A percentile compares a stretch with the other conserved stretches of the same genome.
Conservation (phyloP, 1,284 basidiomycete genomes). For the Cryptococcus neoformans region DNA sequence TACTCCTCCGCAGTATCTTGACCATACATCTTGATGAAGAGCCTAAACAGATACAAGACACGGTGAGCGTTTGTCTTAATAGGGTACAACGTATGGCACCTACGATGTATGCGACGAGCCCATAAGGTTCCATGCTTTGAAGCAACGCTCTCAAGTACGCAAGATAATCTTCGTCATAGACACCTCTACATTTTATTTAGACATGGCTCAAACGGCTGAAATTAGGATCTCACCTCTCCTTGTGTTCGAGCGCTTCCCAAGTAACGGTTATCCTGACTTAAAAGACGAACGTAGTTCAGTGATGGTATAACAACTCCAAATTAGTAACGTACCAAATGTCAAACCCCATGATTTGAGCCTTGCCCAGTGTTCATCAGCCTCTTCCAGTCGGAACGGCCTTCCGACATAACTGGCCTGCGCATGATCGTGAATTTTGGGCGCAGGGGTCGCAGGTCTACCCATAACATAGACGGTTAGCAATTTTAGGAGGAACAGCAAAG, state of each 20-base stretch:
- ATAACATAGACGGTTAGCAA: background rate
- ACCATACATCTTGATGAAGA: constrained; percentile 93
- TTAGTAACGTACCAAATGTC: constrained; percentile 63
- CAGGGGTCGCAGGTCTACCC: constrained; percentile 7
- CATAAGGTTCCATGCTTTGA: constrained; percentile 71
- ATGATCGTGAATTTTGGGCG: constrained; percentile 47
- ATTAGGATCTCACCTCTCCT: constrained; percentile 67
- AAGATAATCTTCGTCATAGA: constrained; percentile 81
- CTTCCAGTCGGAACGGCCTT: constrained; percentile 75
- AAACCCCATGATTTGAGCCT: constrained; percentile 79
- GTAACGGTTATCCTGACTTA: constrained; percentile 86
- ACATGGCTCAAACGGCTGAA: background rate
- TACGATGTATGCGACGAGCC: constrained; percentile 75
- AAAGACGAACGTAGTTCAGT: constrained; percentile 5
- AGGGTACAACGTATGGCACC: constrained; percentile 53
- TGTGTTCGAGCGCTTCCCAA: constrained; percentile 95
- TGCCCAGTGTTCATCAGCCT: constrained; percentile 77
- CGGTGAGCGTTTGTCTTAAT: background rate
- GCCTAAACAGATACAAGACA: constrained; percentile 40
- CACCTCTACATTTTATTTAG: constrained; percentile 55
- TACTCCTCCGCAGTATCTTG: constrained; percentile 80
- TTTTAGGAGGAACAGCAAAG: constrained; percentile 1
- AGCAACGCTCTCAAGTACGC: constrained; percentile 72
- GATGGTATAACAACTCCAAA: background rate
- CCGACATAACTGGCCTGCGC: constrained; percentile 71